Conservation (phyloP, 208 protist genomes). For the Trypanosoma boissoni region DNA sequence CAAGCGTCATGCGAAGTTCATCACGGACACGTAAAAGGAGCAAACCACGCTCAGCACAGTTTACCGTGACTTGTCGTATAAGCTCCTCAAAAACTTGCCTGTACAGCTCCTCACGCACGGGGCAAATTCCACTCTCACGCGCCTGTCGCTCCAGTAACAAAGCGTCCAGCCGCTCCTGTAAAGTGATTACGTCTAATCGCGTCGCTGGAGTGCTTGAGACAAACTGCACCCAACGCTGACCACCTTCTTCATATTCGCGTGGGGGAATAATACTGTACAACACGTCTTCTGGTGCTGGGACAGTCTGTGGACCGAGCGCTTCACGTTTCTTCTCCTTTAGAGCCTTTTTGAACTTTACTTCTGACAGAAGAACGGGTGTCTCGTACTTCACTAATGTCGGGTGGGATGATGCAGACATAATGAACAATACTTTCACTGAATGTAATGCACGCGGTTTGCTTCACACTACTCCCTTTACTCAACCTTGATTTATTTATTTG, state of each 20-base stretch:
- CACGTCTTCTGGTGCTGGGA: conserved; percentile 87
- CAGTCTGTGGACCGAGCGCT: conserved; percentile 14
- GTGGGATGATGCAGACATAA: conserved; percentile 21
- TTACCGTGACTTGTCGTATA: conserved; percentile 98
- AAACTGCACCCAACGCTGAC: conserved; percentile 87
- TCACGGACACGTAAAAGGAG: conserved; percentile 97
- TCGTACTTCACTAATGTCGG: conserved; percentile 89
- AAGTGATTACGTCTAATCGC: conserved; percentile 86
- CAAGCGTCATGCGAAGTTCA: conserved; percentile 92
- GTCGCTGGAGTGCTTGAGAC: conserved; percentile 87
- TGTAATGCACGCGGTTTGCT: too few relatives aligned
- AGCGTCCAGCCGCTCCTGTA: conserved; percentile 95
- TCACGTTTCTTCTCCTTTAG: conserved; percentile 40
- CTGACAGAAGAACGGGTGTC: conserved; percentile 79
- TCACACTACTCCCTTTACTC: too few relatives aligned
- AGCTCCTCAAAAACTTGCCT: conserved; percentile 96
- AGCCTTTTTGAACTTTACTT: conserved; percentile 64
- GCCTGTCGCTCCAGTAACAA: conserved; percentile 94
- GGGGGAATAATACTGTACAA: conserved; percentile 90
- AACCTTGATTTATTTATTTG: too few relatives aligned
- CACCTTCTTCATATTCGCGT: conserved; percentile 83
- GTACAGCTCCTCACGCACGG: conserved; percentile 98
- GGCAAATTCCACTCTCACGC: conserved; percentile 97
- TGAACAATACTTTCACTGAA: too few relatives aligned
- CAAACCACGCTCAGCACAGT: conserved; percentile 97